These are phyloP conservation scores for Arthrobotrys sinensis DNA, from an alignment of 2,329 filamentous ascomycete species.

Conservation along the genomic window DNA sequence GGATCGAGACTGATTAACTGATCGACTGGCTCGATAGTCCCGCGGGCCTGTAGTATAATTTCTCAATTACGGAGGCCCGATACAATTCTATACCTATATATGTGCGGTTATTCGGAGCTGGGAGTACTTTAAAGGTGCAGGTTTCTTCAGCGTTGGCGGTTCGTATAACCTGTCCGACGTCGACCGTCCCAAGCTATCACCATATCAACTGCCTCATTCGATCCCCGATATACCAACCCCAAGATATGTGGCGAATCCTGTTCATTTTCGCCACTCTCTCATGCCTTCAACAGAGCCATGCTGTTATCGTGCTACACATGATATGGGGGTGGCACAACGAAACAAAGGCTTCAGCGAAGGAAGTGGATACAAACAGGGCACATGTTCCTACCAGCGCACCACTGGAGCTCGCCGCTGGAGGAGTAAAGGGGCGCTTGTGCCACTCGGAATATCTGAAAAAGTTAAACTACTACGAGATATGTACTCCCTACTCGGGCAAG, in stretches of 20 bases:
- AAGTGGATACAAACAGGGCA: not conserved
- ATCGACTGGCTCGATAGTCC: no score
- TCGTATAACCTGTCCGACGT: no score
- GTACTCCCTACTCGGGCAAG: not conserved
- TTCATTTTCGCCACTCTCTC: not conserved
- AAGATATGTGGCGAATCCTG: not conserved
- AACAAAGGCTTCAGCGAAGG: not conserved
- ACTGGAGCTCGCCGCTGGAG: conserved; percentile 22
- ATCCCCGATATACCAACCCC: no score
- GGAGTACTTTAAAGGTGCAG: no score
- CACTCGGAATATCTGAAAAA: conserved; percentile 5
- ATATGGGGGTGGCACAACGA: conserved; percentile 43
- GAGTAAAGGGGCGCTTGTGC: conserved; percentile 10
- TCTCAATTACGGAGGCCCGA: no score
- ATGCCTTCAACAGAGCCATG: not conserved
- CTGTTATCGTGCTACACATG: conserved; percentile 16
- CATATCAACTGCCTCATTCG: no score
- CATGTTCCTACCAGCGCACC: not conserved
- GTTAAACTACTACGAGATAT: conserved; percentile 21
- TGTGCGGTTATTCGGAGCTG: no score
- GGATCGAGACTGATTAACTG: no score
- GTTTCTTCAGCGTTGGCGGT: no score
- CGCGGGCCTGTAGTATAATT: no score
- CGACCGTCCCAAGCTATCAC: no score
- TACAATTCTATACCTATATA: no score